phyloP scores from a whole-genome alignment of 2,329 filamentous ascomycete species.

The Botrytis cinerea region DNA sequence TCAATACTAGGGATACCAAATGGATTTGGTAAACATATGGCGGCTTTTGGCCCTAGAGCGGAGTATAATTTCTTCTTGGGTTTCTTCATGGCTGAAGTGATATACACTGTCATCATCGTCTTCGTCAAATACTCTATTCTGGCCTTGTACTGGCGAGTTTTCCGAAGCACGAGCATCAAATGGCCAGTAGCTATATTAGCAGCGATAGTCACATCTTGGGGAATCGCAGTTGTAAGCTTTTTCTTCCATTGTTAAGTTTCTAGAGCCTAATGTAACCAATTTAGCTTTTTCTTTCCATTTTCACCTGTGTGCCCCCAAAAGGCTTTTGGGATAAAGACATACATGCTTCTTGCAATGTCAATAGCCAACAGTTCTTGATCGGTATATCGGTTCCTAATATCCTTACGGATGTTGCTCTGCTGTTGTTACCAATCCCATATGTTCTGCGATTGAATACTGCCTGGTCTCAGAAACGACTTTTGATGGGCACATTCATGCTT shows the following conservation, averaged over 20 bases:
- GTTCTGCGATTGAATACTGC: background rate
- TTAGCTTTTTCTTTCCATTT: background rate
- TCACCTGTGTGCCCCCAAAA: background rate
- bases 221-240: background rate
- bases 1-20: background rate
- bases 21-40: background rate
- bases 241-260: background rate
- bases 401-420: background rate
- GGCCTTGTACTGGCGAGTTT: background rate
- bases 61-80: background rate
- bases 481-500: background rate
- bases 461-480: background rate
- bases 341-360: background rate
- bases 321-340: background rate
- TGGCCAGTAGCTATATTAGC: background rate
- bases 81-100: background rate
- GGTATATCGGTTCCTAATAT: background rate
- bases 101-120: constrained; percentile 5
- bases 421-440: background rate
- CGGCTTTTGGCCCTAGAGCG: background rate
- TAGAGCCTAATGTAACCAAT: background rate
- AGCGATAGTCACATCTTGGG: background rate
- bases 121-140: background rate
- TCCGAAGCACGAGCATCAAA: background rate
- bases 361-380: background rate